Evolutionary conservation across 805 yeast genomes (phyloP).

Genomic region (Wickerhamomyces kurtzmanii): DNA sequence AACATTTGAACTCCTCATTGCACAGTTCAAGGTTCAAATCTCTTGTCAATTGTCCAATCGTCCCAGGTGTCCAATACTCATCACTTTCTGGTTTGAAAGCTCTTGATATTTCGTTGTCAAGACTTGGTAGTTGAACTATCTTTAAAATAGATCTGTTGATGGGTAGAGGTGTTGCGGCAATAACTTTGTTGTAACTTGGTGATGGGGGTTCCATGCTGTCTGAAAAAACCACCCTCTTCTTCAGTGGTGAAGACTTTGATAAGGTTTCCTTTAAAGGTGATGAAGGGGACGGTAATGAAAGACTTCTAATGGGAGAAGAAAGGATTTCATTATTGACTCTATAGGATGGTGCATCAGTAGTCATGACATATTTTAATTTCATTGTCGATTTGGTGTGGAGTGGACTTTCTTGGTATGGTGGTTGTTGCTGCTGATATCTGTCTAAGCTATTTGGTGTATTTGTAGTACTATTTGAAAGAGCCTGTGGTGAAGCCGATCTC

Average conservation of each 20-base stretch:
- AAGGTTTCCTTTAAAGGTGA: conserved; percentile 6
- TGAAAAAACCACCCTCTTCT: conserved; percentile 10
- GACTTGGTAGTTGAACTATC: background rate
- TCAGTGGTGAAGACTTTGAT: conserved; percentile 14
- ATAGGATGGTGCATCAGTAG: no score
- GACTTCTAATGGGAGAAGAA: conserved; percentile 12
- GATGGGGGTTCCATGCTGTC: conserved; percentile 3
- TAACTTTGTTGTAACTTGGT: background rate
- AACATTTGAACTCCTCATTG: conserved; percentile 7
- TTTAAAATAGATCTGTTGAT: conserved; percentile 13
- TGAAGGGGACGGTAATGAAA: conserved; percentile 14
- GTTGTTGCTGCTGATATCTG: no score
- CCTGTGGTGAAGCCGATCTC: no score
- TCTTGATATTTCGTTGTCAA: background rate
- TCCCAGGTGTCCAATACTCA: conserved; percentile 17
- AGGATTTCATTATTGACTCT: no score
- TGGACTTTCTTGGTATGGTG: no score
- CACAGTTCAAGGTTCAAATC: conserved; percentile 2
- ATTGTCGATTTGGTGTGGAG: no score
- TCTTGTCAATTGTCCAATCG: conserved; percentile 9
- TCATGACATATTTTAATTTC: no score
- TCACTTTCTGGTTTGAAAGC: conserved; percentile 2
- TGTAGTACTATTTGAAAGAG: no score
- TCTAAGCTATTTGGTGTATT: no score
- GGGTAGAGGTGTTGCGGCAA: conserved; percentile 9